Conservation (phyloP, 441 rosid genomes). For the Flueggea neowawraea region DNA sequence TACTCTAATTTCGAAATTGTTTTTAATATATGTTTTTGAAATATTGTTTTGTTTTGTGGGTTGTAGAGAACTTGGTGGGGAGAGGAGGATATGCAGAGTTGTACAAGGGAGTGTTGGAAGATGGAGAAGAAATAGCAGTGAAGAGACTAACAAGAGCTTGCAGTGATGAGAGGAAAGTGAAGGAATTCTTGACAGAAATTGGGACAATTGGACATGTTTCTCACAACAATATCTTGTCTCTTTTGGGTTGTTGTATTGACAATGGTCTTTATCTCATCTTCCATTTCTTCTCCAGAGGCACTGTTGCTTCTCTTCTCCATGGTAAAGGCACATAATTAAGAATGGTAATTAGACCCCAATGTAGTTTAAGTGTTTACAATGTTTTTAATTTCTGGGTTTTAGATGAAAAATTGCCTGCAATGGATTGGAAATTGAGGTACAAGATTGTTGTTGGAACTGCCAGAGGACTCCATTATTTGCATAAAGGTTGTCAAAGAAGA, state of each 20-base stretch:
- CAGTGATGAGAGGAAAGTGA: conserved; percentile 86
- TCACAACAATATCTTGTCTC: conserved; percentile 76
- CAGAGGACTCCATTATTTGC: conserved; percentile 80
- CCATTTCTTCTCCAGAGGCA: conserved; percentile 81
- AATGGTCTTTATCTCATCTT: conserved; percentile 90
- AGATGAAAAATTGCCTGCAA: conserved; percentile 49
- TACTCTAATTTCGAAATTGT: neutral
- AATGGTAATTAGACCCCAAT: neutral
- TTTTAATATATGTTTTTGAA: no score
- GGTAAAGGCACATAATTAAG: conserved; percentile 32
- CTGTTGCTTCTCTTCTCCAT: conserved; percentile 89
- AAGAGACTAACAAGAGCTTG: conserved; percentile 72
- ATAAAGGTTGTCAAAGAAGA: conserved; percentile 89
- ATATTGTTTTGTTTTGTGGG: conserved; percentile 5
- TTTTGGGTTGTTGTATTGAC: conserved; percentile 87
- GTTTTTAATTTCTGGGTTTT: conserved; percentile 6
- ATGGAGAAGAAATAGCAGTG: conserved; percentile 77
- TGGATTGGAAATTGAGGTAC: conserved; percentile 83
- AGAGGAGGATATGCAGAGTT: conserved; percentile 97
- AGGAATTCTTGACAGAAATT: conserved; percentile 88
- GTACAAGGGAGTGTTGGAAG: conserved; percentile 55
- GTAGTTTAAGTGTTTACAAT: neutral
- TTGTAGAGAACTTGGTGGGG: conserved; percentile 75
- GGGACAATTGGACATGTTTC: conserved; percentile 93
- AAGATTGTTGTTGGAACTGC: conserved; percentile 81